phyloP scores from a whole-genome alignment of 768 basidiomycete species.

The Suillus subluteus region DNA sequence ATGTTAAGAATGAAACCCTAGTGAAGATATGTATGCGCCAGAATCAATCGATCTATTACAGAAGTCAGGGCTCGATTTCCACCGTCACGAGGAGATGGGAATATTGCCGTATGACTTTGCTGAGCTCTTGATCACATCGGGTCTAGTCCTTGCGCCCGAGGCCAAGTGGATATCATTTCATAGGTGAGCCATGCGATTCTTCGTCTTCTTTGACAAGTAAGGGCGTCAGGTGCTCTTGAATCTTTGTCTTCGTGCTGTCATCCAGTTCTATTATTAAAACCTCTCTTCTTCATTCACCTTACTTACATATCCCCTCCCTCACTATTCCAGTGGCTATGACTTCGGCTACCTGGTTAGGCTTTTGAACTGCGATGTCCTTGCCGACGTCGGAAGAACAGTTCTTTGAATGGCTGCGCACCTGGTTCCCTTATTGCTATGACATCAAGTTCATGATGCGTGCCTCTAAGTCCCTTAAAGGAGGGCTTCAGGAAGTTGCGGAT shows the following conservation, averaged over 20 bases:
- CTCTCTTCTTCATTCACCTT: not conserved
- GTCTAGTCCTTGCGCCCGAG: slow-evolving; percentile 85
- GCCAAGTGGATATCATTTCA: slow-evolving; percentile 98
- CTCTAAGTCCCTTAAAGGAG: slow-evolving; percentile 81
- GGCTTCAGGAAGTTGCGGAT: slow-evolving; percentile 94
- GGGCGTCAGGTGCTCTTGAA: not conserved
- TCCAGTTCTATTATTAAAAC: not conserved
- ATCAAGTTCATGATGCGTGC: slow-evolving; percentile 96
- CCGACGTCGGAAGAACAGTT: slow-evolving; percentile 90
- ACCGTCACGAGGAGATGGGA: slow-evolving; percentile 89
- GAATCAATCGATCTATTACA: slow-evolving; percentile 94
- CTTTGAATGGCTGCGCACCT: slow-evolving; percentile 82
- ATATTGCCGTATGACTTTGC: slow-evolving; percentile 95
- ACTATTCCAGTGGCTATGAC: slow-evolving; percentile 83
- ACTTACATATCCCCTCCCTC: slow-evolving; percentile 5
- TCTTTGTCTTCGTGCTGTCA: not conserved
- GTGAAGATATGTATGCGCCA: slow-evolving; percentile 99
- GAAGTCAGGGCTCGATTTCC: slow-evolving; percentile 95
- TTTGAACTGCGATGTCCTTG: slow-evolving; percentile 80
- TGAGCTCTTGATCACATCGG: slow-evolving; percentile 95
- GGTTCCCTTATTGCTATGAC: slow-evolving; percentile 98
- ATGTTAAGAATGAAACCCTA: slow-evolving; percentile 34
- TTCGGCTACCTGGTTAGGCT: slow-evolving; percentile 98
- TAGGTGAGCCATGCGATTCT: slow-evolving; percentile 60
- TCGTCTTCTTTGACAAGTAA: not conserved